Percentiles rank a stretch among this genome's conserved stretches.
Conservation (phyloP, 257 asterid genomes). For the Lavandula angustifolia region DNA sequence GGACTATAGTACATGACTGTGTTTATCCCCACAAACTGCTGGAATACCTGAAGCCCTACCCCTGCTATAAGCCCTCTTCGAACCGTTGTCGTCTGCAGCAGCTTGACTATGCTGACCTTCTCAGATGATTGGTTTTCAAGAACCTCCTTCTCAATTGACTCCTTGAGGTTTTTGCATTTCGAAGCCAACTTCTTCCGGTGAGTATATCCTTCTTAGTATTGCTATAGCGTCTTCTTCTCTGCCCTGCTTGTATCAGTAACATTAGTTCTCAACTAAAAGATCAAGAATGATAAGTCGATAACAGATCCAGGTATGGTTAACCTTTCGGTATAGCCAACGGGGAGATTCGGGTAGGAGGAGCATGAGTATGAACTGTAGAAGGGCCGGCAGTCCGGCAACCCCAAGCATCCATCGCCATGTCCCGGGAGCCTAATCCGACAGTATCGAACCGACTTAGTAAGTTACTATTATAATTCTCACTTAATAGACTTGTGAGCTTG, state of each 20-base stretch:
- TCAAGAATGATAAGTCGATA: not conserved
- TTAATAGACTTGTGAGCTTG: not conserved
- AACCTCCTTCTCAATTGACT: conserved; percentile 37
- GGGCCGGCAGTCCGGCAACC: conserved; percentile 48
- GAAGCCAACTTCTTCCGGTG: conserved; percentile 33
- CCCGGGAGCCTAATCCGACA: conserved; percentile 40
- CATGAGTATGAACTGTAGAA: conserved; percentile 44
- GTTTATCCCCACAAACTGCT: conserved; percentile 51
- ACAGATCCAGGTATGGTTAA: not conserved
- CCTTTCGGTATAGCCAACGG: conserved; percentile 53
- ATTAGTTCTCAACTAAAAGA: not conserved
- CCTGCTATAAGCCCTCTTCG: conserved; percentile 50
- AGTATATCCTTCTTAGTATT: conserved; percentile 42
- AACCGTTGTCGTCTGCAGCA: conserved; percentile 33
- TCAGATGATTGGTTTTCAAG: conserved; percentile 33
- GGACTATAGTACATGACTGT: conserved; percentile 49
- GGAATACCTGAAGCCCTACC: conserved; percentile 45
- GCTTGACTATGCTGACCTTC: conserved; percentile 33
- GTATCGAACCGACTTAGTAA: not conserved
- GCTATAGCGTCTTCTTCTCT: conserved; percentile 44
- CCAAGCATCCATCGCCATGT: conserved; percentile 70
- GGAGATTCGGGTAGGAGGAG: conserved; percentile 49
- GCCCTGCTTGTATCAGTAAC: conserved; percentile 31
- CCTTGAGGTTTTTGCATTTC: conserved; percentile 42
- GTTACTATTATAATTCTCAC: not conserved